Percentiles rank a stretch among this genome's conserved stretches.
Conservation (phyloP, 305 asterid species). For the Ruellia speciosa region DNA sequence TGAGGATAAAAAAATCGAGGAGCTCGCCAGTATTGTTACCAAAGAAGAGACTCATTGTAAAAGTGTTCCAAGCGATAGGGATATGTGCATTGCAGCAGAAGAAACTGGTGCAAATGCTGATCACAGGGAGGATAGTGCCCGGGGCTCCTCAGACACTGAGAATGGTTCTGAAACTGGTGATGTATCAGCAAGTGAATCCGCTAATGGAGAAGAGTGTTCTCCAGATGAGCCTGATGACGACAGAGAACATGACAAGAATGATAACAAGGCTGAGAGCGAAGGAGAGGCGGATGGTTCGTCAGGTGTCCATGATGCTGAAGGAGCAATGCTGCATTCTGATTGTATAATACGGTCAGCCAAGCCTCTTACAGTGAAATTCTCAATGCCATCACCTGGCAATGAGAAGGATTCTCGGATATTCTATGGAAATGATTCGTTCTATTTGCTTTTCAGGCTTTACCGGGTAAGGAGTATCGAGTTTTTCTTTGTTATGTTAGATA, state of each 20-base stretch:
- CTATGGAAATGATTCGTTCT: conserved; percentile 85
- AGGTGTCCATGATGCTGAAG: conserved; percentile 51
- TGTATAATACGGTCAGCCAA: conserved; percentile 41
- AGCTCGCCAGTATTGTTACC: conserved; percentile 26
- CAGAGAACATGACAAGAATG: conserved; percentile 35
- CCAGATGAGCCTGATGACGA: conserved; percentile 60
- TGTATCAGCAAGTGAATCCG: conserved; percentile 66
- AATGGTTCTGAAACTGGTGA: conserved; percentile 67
- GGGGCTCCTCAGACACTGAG: conserved; percentile 64
- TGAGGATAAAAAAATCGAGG: conserved; percentile 38
- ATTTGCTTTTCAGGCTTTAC: conserved; percentile 85
- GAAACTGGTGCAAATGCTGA: conserved; percentile 45
- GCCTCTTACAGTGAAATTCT: conserved; percentile 56
- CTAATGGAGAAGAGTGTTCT: conserved; percentile 64
- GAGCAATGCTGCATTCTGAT: conserved; percentile 35
- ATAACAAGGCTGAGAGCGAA: conserved; percentile 67
- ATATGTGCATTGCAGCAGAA: conserved; percentile 27
- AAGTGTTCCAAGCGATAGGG: conserved; percentile 30
- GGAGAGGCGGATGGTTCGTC: conserved; percentile 56
- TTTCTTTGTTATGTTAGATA: conserved; percentile 10
- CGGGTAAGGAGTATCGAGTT: conserved; percentile 38
- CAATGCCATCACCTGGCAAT: conserved; percentile 31
- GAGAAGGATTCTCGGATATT: conserved; percentile 44
- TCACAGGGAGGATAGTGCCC: conserved; percentile 61
- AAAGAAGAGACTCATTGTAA: conserved; percentile 30